Base-by-base conservation (phyloP, 305 asterid species). In the Euphrasia arctica region DNA sequence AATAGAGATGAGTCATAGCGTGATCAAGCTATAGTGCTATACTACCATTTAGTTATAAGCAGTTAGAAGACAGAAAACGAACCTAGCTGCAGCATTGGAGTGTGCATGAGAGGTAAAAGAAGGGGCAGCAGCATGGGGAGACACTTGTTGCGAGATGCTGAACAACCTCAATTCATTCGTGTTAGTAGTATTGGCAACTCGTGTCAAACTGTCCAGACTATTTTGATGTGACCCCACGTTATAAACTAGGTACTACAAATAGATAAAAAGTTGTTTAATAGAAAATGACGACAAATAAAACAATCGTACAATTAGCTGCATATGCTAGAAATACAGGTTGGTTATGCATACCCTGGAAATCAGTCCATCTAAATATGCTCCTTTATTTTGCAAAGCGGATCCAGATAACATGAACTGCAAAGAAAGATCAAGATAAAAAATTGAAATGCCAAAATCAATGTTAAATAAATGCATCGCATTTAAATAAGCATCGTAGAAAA, bases 341-440 rank as follows among this genome's bases (percentile, higher is more conserved):
- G 34, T 31, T 31, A 31, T 36, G 60, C 83, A 32, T 85, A 91
- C 98, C 82, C 69, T 77, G 68, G 95, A 78, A 67, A 91, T 85
- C 75, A 91, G 78, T 62, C 81, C 90, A 62, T 82, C 84, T 32
- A 91, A 85, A 78, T 78, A 89, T 74, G 79, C 87, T 75, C 91
- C 88, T 77, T 85, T 91, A 68, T 89, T 75, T 58, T 60, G 82
- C 63, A 74, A 65, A 77, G 85, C 74, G 9, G 87, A 83, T 80
- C 90, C 98, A 3, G 95, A 85, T 69, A 85, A 69, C 95, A 91
- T 85, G 78, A 91, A 87, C 98, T 91, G 65, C 65, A 74, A 52
- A 67, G 70, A 68, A 48, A 63, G 64, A 78, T 29, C 42, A 58
- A 63, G 42, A 31, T 4, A 25, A 64, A 69, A 64, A 58, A 56